Evolutionary conservation across 805 yeast genomes (phyloP).

Genomic region (Schwanniomyces vanrijiae): DNA sequence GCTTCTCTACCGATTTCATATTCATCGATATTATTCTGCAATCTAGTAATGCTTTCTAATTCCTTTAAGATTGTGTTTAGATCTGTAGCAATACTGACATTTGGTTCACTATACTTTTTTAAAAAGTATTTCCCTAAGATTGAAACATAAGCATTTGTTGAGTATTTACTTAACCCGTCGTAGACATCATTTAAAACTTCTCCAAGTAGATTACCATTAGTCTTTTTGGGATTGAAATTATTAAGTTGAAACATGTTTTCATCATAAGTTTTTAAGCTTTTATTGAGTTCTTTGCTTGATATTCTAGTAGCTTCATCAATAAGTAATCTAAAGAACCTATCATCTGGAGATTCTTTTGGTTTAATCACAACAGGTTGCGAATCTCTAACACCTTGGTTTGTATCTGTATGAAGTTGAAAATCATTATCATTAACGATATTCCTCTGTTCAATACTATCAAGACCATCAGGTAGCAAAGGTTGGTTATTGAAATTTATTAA

Average conservation of each 20-base stretch:
- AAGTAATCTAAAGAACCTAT: conserved; percentile 1
- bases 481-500: neutral
- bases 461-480: neutral
- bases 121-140: neutral
- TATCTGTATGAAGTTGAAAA: conserved; percentile 6
- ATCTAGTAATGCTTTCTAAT: conserved; percentile 1
- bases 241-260: neutral
- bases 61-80: conserved; percentile 5
- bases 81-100: neutral
- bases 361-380: neutral
- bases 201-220: neutral
- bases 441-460: conserved; percentile 1
- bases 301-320: conserved; percentile 5
- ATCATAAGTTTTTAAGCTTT: neutral
- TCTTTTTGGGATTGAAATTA: neutral
- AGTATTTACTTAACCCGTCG: neutral
- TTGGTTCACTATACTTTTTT: neutral
- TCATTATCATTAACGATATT: conserved; percentile 7
- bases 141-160: conserved; percentile 1
- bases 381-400: neutral
- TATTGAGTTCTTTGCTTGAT: neutral
- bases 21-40: conserved; percentile 6
- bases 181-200: conserved; percentile 2
- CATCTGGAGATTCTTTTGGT: neutral
- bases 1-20: conserved; percentile 15